Base-by-base conservation (phyloP, 2,329 filamentous ascomycete species). In the Penicillium janthinellum region DNA sequence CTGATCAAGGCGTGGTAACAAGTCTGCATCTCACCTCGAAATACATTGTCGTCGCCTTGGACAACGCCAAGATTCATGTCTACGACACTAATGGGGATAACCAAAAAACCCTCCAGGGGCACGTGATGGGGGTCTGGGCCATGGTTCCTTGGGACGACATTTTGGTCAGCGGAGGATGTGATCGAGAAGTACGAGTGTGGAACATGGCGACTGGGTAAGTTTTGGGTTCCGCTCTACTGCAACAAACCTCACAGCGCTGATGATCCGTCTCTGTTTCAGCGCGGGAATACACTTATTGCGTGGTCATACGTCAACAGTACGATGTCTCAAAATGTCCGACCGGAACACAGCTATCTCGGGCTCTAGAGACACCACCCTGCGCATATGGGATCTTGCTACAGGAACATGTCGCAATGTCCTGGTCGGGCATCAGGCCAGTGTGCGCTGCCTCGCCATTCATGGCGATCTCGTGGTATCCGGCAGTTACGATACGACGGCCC, bases 121-220 rank as follows among this genome's bases (percentile, higher is more conserved):
- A 99, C 79, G 91, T 98, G 47, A 99, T 99, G 95, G 95, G 95
- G 42, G 95, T 99, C 20, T 99, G 95, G 95, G 95, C 95, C 51
- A 98, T 99, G 94, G 92, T 99, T 25, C 95, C 95, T 6, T 97
- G 93, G 91, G 94, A 91, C 60, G 94, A 99, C 74, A 90, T 91
- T 55, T 83, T 99, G 62, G 95, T 99, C 61, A 97, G 92, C 70
- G 95, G 95, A 69, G 95, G 95, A 5, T 99, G 95, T 74, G 95
- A 99, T 79, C 87, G 95, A 61, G 95, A 99, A 73, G 95, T 99
- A 31, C 86, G 95, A 58, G 95, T 99, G 5, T 99, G 95, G 95
- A 91, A 99, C 71, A 88, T 99, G 82, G 88, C 88, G 53, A 96
- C 91, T 62, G 95, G 93, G 91, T 96, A 85, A 70, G 72, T 61